Base-by-base conservation (phyloP, 176 grass and related monocot genomes). In the Lolium rigidum region DNA sequence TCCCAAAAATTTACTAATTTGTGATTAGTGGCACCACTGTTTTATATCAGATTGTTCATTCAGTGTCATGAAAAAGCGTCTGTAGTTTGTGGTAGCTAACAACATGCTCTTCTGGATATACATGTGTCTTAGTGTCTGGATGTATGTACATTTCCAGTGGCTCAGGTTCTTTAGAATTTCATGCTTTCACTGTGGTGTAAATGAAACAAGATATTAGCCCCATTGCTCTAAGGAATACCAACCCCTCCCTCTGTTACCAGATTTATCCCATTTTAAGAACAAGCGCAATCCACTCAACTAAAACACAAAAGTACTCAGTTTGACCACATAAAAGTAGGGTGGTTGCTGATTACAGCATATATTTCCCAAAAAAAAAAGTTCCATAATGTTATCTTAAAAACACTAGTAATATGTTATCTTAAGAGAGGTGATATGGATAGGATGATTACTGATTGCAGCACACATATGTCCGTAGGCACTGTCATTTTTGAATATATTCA, bases 221-320 rank as follows among this genome's bases (percentile, higher is more conserved):
- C 39, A 50, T 50, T 61, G 76, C 28, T 10, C 51, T 64, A 80
- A 63, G 14, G 47, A 64, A 80, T 86, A 86, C 11, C 18, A 85
- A 79, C 11, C 28, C 64, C 20, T 61, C 39, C 17, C 41, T 60
- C 24, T 38, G 55, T 60, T 21, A 72, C 18, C 4, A 21, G 59
- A 62, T 48, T 46, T 54, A 61, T 22, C 2, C 37, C 25, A 61
- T 49, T 79, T 56, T 61, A 60, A 52, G n/a, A n/a, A n/a, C n/a
- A n/a, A n/a, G n/a, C n/a, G n/a, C n/a, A n/a, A n/a, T n/a, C n/a
- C n/a, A n/a, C n/a, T n/a, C n/a, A 70, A 61, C 35, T 44, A 80
- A 62, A 58, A 80, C 21, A 86, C 9, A 48, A 26, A 86, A 48
- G 22, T 57, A 49, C 13, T 73, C 41, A 52, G 43, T 39, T 49